Evolutionary conservation across 768 basidiomycete species (phyloP).

Genomic region (Termitomyces heimii): DNA sequence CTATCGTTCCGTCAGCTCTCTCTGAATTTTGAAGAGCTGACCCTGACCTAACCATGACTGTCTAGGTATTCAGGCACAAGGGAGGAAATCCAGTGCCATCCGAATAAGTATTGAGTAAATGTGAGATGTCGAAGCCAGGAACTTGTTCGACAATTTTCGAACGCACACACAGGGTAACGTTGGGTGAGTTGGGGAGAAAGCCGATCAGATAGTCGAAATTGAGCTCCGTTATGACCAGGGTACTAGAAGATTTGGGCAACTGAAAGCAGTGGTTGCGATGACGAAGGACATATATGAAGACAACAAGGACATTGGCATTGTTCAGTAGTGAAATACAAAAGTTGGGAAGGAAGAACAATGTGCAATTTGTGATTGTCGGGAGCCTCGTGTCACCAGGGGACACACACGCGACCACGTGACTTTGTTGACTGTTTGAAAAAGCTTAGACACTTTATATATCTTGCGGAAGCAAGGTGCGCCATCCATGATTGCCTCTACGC

Average conservation of each 20-base stretch:
- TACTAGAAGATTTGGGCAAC: not conserved
- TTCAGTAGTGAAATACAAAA: not conserved
- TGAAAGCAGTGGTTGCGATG: not conserved
- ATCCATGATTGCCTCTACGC: conserved; percentile 39
- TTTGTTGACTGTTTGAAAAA: conserved; percentile 39
- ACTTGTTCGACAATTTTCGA: not conserved
- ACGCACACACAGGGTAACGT: not conserved
- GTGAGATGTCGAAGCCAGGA: not conserved
- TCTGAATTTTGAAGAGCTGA: not conserved
- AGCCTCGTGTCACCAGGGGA: conserved; percentile 8
- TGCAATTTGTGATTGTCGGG: not conserved
- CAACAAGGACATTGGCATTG: not conserved
- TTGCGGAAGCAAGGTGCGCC: conserved; percentile 7
- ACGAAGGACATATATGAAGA: not conserved
- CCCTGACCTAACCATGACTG: not conserved
- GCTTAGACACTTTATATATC: conserved; percentile 19
- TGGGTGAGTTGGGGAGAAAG: not conserved
- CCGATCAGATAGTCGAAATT: not conserved
- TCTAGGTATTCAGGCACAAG: not conserved
- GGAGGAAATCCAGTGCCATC: not conserved
- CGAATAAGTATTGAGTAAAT: not conserved
- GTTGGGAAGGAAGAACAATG: conserved; percentile 6
- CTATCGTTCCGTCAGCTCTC: not conserved
- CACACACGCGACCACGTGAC: conserved; percentile 38
- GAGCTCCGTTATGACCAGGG: not conserved